Percentiles rank a stretch among this genome's conserved stretches.
phyloP scores from a whole-genome alignment of 169 alveolate genomes.

The Plasmodium fragile region DNA sequence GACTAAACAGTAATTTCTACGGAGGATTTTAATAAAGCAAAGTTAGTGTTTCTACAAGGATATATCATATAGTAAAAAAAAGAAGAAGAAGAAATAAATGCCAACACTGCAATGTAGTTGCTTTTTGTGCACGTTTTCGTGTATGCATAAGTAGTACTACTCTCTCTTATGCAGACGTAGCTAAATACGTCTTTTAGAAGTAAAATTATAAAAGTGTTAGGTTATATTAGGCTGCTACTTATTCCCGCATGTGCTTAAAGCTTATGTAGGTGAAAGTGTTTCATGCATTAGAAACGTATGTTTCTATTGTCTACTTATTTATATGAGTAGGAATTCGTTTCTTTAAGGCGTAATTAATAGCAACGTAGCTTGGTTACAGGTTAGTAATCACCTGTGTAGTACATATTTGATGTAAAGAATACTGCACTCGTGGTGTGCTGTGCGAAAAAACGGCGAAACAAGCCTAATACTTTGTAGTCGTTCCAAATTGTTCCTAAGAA shows the following conservation, averaged over 20 bases:
- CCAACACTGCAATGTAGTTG: not conserved
- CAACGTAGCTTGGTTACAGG: not conserved
- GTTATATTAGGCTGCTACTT: not conserved
- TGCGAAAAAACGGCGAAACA: not conserved
- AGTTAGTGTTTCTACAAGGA: not conserved
- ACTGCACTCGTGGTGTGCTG: not conserved
- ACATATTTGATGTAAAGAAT: not conserved
- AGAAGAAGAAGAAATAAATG: no score
- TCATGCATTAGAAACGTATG: not conserved
- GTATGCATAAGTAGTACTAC: not conserved
- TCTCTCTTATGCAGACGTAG: not conserved
- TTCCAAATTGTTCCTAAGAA: not conserved
- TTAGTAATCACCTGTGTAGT: not conserved
- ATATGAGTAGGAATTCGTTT: not conserved
- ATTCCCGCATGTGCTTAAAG: not conserved
- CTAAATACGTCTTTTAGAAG: not conserved
- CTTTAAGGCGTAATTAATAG: not conserved
- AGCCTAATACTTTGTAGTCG: not conserved
- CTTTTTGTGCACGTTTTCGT: not conserved
- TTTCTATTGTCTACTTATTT: not conserved
- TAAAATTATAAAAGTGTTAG: not conserved
- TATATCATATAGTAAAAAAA: no score
- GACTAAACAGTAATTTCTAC: not conserved
- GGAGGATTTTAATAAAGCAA: not conserved
- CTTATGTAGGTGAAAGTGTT: not conserved